Conservation (phyloP, 805 yeast genomes). For the Wilhelminamyces savonicus region DNA sequence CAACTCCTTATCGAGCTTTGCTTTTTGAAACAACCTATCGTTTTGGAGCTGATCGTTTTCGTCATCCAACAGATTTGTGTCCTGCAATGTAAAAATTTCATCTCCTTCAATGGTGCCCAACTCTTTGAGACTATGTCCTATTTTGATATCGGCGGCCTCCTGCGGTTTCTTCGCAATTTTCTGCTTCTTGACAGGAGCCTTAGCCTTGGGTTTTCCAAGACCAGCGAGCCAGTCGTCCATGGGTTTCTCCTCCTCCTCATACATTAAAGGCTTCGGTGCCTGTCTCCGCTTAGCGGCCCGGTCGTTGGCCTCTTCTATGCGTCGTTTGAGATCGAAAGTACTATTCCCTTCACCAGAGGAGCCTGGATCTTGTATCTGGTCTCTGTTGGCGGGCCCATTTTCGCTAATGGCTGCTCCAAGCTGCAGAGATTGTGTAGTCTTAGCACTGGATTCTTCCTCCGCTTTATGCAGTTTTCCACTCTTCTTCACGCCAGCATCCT, state of each 20-base stretch:
- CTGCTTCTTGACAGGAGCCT: conserved; percentile 1
- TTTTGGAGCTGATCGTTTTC: conserved; percentile 31
- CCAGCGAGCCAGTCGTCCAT: conserved; percentile 39
- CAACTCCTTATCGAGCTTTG: conserved; percentile 23
- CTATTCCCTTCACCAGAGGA: too few relatives aligned
- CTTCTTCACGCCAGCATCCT: too few relatives aligned
- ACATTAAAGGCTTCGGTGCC: conserved; percentile 16
- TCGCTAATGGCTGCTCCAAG: too few relatives aligned
- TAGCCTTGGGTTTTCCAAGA: conserved; percentile 12
- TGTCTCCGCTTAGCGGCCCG: conserved; percentile 14
- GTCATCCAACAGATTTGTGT: conserved; percentile 32
- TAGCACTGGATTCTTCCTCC: too few relatives aligned
- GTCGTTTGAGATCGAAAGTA: conserved; percentile 6
- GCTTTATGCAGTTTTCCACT: too few relatives aligned
- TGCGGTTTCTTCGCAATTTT: conserved; percentile 2
- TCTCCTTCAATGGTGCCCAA: conserved; percentile 30
- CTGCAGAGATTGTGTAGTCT: too few relatives aligned
- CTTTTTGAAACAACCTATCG: conserved; percentile 19
- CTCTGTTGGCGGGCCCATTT: too few relatives aligned
- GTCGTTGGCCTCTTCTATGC: conserved; percentile 13
- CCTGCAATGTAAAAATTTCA: conserved; percentile 54
- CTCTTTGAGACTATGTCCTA: conserved; percentile 42
- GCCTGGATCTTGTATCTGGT: too few relatives aligned
- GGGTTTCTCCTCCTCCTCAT: conserved; percentile 18
- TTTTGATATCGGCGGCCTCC: conserved; percentile 15